Evolutionary conservation across 2,329 filamentous ascomycete genomes (phyloP).

Genomic region (Pyricularia sp.): DNA sequence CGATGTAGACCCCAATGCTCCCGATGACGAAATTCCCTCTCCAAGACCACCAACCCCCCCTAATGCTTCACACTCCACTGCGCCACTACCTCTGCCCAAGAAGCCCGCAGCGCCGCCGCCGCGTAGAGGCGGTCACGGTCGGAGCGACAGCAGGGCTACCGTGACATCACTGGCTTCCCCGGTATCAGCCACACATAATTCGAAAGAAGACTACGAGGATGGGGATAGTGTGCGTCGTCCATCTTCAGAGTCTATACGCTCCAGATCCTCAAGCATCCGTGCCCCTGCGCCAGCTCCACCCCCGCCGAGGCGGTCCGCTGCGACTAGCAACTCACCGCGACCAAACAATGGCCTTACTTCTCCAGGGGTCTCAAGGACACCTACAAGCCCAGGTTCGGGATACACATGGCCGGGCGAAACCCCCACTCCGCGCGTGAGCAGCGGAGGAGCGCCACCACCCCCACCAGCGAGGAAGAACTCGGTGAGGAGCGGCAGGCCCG

Average conservation of each 20-base stretch:
- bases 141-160: constrained; percentile 32
- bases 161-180: constrained; percentile 8
- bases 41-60: constrained; percentile 31
- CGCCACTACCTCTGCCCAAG: constrained; percentile 15
- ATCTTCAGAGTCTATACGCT: constrained; percentile 39
- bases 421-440: background rate
- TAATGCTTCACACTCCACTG: constrained; percentile 21
- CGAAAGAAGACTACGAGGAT: background rate
- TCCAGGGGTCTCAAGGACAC: background rate
- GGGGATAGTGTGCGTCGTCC: constrained; percentile 25
- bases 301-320: constrained; percentile 23
- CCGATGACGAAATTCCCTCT: constrained; percentile 18
- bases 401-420: background rate
- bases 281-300: constrained; percentile 20
- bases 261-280: constrained; percentile 34
- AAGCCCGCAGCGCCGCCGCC: constrained; percentile 37
- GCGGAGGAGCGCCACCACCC: constrained; percentile 20
- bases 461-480: constrained; percentile 23
- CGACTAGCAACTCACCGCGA: background rate
- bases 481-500: constrained; percentile 28
- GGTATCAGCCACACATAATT: background rate
- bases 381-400: background rate
- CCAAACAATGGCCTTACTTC: background rate
- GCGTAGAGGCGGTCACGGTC: constrained; percentile 37
- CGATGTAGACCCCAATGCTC: constrained; percentile 15